These are phyloP conservation scores for Populus deltoides DNA, from an alignment of 345 rosid species.

Conservation along the genomic window DNA sequence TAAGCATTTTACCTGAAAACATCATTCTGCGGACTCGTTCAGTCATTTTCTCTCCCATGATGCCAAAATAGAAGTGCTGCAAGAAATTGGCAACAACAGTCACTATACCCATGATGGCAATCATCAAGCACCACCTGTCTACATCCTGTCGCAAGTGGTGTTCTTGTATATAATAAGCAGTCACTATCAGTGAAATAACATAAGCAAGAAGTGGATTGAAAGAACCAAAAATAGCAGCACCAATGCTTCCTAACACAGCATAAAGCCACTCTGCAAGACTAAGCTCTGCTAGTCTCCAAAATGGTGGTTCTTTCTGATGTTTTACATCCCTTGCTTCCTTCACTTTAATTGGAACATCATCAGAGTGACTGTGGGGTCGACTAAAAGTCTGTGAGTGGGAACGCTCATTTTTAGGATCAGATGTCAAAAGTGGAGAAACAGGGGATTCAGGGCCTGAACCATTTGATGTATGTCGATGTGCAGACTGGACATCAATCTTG, in stretches of 20 bases:
- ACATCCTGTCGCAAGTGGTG: constrained; percentile 66
- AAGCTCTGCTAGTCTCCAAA: constrained; percentile 91
- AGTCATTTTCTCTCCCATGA: constrained; percentile 99
- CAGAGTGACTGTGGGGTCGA: constrained; percentile 79
- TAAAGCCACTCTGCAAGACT: constrained; percentile 98
- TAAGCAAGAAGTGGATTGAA: constrained; percentile 98
- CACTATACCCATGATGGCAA: constrained; percentile 97
- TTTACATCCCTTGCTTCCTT: constrained; percentile 50
- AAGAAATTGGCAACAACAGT: constrained; percentile 95
- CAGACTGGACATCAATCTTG: constrained; percentile 78
- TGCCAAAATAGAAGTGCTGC: constrained; percentile 98
- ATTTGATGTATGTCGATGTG: constrained; percentile 57
- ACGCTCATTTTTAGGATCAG: constrained; percentile 92
- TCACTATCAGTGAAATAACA: constrained; percentile 79
- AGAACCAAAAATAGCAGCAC: constrained; percentile 98
- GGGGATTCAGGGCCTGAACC: constrained; percentile 99
- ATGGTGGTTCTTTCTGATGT: constrained; percentile 66
- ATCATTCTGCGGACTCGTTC: constrained; percentile 97
- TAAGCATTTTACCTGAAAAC: constrained; percentile 75
- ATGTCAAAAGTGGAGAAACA: constrained; percentile 89
- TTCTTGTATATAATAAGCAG: constrained; percentile 57
- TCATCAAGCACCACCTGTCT: constrained; percentile 94
- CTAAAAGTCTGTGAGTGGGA: constrained; percentile 98
- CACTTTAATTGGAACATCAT: constrained; percentile 51
- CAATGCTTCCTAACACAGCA: constrained; percentile 94